A percentile compares a stretch with the other conserved stretches of the same genome.
phyloP scores from a whole-genome alignment of 2,329 filamentous ascomycete genomes.

The Paecilomyces formosus region DNA sequence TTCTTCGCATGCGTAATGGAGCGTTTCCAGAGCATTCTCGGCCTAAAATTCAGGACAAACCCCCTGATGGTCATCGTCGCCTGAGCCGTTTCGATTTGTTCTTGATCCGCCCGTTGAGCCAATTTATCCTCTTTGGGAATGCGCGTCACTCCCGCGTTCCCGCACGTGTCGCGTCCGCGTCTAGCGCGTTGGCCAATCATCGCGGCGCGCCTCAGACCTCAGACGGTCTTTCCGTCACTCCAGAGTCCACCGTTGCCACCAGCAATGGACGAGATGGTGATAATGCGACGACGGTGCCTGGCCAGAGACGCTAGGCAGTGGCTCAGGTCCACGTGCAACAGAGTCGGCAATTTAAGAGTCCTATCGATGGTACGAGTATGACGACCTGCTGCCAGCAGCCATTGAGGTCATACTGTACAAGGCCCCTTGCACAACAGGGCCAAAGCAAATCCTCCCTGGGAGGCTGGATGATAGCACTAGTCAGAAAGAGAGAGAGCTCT shows the following conservation, averaged over 20 bases:
- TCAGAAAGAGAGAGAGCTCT: slow-evolving; percentile 1
- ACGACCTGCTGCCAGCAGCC: not conserved
- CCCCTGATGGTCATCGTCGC: not conserved
- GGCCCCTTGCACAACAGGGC: not conserved
- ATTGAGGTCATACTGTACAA: not conserved
- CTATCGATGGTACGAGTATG: not conserved
- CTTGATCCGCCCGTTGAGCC: not conserved
- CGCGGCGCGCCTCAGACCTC: not conserved
- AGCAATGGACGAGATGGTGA: not conserved
- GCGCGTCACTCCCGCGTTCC: not conserved
- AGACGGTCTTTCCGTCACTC: not conserved
- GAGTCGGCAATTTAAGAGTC: not conserved
- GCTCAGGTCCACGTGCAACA: not conserved
- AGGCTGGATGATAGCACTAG: not conserved
- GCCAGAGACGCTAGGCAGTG: not conserved
- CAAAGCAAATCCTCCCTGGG: not conserved
- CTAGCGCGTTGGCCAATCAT: not conserved
- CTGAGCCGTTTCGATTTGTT: not conserved
- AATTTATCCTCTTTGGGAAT: not conserved
- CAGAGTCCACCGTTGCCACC: not conserved
- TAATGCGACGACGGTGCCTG: not conserved
- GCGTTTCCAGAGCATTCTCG: not conserved
- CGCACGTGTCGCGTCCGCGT: not conserved
- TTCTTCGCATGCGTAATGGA: not conserved
- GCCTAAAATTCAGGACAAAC: not conserved